A percentile compares a stretch with the other conserved stretches of the same genome.
phyloP scores from a whole-genome alignment of 768 basidiomycete species.

The Termitomyces bulborhizus region DNA sequence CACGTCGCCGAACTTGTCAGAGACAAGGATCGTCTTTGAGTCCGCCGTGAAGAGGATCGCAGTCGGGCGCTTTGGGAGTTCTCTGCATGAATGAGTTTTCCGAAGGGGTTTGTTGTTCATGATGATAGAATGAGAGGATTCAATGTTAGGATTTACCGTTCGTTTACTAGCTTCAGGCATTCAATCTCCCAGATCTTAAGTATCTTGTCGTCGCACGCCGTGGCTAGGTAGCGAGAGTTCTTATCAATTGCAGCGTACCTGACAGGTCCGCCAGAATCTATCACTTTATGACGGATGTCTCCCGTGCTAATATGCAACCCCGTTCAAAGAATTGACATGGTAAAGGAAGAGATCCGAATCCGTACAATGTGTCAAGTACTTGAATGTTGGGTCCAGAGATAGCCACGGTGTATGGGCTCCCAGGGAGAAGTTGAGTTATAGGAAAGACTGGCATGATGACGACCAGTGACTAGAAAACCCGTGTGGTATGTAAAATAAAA shows the following conservation, averaged over 20 bases:
- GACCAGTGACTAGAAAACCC: too few species aligned
- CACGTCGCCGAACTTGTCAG: conserved; percentile 95
- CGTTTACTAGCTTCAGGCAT: conserved; percentile 47
- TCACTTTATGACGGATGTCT: conserved; percentile 38
- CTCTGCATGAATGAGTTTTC: conserved; percentile 34
- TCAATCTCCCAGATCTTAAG: conserved; percentile 71
- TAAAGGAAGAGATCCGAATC: neutral
- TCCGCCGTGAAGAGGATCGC: conserved; percentile 56
- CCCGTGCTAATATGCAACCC: conserved; percentile 38
- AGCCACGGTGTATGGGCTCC: conserved; percentile 28
- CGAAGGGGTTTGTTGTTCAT: neutral
- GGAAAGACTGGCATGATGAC: conserved; percentile 38
- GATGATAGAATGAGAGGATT: neutral
- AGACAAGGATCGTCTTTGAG: conserved; percentile 63
- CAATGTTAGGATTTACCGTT: conserved; percentile 37
- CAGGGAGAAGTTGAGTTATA: conserved; percentile 39
- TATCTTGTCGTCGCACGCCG: conserved; percentile 73
- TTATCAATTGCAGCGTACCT: conserved; percentile 50
- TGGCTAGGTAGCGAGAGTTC: conserved; percentile 44
- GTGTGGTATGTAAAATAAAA: neutral
- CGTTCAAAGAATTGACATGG: neutral
- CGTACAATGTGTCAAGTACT: conserved; percentile 50
- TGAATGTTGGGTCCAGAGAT: conserved; percentile 62
- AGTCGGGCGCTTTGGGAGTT: conserved; percentile 81
- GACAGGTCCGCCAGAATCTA: conserved; percentile 47